phyloP scores from a whole-genome alignment of 2,329 filamentous ascomycete genomes.

The Penicillium sumatraense region DNA sequence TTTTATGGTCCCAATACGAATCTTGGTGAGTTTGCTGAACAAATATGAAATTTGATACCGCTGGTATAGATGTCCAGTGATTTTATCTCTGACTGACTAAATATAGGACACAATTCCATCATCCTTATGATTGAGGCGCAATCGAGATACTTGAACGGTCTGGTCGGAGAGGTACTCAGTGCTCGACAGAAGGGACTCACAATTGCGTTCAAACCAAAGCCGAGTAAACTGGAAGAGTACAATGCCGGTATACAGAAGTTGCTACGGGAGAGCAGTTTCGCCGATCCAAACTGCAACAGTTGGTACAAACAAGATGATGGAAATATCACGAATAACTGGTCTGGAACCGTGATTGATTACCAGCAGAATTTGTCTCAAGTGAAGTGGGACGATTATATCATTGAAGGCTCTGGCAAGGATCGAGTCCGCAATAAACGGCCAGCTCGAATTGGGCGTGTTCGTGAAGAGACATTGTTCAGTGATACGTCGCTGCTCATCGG shows the following conservation, averaged over 20 bases:
- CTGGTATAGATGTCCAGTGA: too few relatives aligned
- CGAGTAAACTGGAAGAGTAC: constrained; percentile 44
- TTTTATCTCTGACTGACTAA: neutral
- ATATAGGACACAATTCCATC: constrained; percentile 58
- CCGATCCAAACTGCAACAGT: constrained; percentile 57
- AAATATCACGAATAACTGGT: constrained; percentile 63
- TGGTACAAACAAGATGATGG: constrained; percentile 64
- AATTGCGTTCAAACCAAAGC: constrained; percentile 53
- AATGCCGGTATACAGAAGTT: constrained; percentile 53
- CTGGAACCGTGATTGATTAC: constrained; percentile 59
- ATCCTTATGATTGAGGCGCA: constrained; percentile 68
- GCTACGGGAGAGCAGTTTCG: constrained; percentile 54
- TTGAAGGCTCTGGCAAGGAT: constrained; percentile 30
- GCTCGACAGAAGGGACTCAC: constrained; percentile 46
- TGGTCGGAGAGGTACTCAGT: constrained; percentile 55
- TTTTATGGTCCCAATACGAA: constrained; percentile 64
- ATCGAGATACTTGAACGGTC: constrained; percentile 56
- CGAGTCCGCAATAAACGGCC: constrained; percentile 29
- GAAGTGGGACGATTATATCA: constrained; percentile 37
- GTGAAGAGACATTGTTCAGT: constrained; percentile 42
- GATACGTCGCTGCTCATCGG: constrained; percentile 63
- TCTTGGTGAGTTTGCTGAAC: constrained; percentile 32
- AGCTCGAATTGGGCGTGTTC: constrained; percentile 35
- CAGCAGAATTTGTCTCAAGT: constrained; percentile 47
- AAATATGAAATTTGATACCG: neutral